Percentiles rank a stretch among this genome's conserved stretches.
phyloP scores from a whole-genome alignment of 106 monocot species.

The Acorus gramineus region DNA sequence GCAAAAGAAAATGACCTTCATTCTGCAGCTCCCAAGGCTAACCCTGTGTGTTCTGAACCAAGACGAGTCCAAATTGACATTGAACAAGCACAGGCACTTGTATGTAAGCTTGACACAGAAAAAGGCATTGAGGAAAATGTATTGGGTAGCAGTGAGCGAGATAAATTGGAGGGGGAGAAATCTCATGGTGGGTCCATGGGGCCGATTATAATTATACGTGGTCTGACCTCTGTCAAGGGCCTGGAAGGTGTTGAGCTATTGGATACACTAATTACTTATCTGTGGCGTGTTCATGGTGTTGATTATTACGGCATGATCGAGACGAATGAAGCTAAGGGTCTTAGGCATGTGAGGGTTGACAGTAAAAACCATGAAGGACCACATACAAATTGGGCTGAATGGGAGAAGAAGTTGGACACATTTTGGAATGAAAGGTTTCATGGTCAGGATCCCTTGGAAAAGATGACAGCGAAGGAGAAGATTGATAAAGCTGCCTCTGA shows the following conservation, averaged over 20 bases:
- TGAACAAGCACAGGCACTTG: conserved; percentile 56
- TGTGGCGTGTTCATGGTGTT: conserved; percentile 82
- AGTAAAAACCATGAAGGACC: conserved; percentile 36
- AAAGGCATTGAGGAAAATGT: conserved; percentile 87
- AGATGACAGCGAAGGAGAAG: conserved; percentile 73
- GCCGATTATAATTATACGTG: conserved; percentile 83
- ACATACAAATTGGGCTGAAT: conserved; percentile 27
- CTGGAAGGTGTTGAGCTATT: conserved; percentile 90
- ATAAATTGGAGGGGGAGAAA: conserved; percentile 64
- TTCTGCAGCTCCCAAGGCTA: conserved; percentile 67
- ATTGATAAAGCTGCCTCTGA: conserved; percentile 82
- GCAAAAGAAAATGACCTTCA: conserved; percentile 52
- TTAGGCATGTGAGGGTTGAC: conserved; percentile 71
- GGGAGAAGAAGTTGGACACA: conserved; percentile 86
- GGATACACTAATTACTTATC: conserved; percentile 88
- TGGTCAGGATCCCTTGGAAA: conserved; percentile 70
- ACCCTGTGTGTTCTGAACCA: conserved; percentile 50
- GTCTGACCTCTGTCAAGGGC: conserved; percentile 66
- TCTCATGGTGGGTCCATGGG: conserved; percentile 81
- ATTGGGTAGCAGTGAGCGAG: conserved; percentile 38
- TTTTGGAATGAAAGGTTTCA: conserved; percentile 73
- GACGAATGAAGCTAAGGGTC: conserved; percentile 62
- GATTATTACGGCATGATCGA: conserved; percentile 94
- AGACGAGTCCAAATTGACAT: conserved; percentile 72
- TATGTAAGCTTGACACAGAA: conserved; percentile 75